Evolutionary conservation across 805 yeast genomes (phyloP).

Genomic region (Zygotorulaspora florentina): DNA sequence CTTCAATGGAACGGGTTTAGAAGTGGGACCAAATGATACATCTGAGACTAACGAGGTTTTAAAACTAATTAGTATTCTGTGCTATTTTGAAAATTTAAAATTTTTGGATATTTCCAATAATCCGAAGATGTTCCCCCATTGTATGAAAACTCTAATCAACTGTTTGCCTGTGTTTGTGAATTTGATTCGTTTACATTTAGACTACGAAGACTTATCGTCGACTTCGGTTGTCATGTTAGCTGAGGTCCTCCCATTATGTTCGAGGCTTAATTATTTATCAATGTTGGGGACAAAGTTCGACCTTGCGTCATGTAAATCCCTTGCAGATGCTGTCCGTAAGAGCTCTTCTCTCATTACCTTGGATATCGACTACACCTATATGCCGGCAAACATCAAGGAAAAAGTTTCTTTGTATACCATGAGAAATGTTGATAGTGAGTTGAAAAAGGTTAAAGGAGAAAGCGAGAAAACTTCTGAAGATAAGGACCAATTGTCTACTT

Average conservation of each 20-base stretch:
- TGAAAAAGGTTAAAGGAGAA: slow-evolving; percentile 27
- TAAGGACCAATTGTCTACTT: slow-evolving; percentile 49
- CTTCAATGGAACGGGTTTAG: slow-evolving; percentile 60
- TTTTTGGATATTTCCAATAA: slow-evolving; percentile 79
- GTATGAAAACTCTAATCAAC: slow-evolving; percentile 49
- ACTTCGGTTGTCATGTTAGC: slow-evolving; percentile 59
- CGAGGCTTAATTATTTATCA: slow-evolving; percentile 60
- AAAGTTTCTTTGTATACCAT: slow-evolving; percentile 72
- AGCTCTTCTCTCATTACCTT: slow-evolving; percentile 60
- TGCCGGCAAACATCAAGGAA: slow-evolving; percentile 58
- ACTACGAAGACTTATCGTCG: slow-evolving; percentile 57
- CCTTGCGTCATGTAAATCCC: slow-evolving; percentile 55
- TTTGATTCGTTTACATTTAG: slow-evolving; percentile 65
- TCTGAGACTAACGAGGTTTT: slow-evolving; percentile 32
- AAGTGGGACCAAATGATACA: slow-evolving; percentile 43
- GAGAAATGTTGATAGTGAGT: slow-evolving; percentile 67
- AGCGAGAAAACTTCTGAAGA: slow-evolving; percentile 5
- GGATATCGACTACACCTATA: slow-evolving; percentile 56
- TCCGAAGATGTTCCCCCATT: slow-evolving; percentile 59
- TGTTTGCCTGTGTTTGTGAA: slow-evolving; percentile 66
- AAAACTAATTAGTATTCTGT: slow-evolving; percentile 43
- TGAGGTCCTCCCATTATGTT: slow-evolving; percentile 67
- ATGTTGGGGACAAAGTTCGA: slow-evolving; percentile 64
- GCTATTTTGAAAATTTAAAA: slow-evolving; percentile 54
- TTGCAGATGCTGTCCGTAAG: slow-evolving; percentile 61